These are phyloP conservation scores for Leptographium wingfieldii DNA, from an alignment of 2,329 filamentous ascomycete genomes.

Conservation along the genomic window DNA sequence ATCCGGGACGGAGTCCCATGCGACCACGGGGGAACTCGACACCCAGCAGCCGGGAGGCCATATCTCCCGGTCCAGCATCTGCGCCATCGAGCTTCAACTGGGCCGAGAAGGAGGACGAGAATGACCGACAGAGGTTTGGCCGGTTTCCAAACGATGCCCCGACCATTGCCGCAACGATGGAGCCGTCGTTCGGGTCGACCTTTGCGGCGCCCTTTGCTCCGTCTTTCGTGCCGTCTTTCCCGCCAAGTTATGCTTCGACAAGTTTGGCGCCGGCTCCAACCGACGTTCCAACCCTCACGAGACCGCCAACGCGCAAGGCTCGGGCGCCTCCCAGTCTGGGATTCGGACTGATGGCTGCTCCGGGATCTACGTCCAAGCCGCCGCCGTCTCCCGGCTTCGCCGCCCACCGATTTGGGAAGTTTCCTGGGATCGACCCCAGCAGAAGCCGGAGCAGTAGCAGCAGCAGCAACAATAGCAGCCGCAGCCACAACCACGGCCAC, in stretches of 20 bases:
- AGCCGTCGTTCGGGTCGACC: neutral
- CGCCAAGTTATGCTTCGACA: neutral
- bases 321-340: neutral
- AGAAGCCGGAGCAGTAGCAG: conserved; percentile 1
- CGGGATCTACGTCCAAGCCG: neutral
- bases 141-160: conserved; percentile 23
- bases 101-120: conserved; percentile 35
- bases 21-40: conserved; percentile 42
- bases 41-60: conserved; percentile 30
- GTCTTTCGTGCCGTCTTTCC: neutral
- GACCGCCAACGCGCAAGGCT: neutral
- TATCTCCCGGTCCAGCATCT: conserved; percentile 53
- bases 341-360: neutral
- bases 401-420: conserved; percentile 26
- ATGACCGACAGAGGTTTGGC: conserved; percentile 25
- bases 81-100: conserved; percentile 52
- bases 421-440: conserved; percentile 14
- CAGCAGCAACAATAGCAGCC: conserved; percentile 7
- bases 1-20: conserved; percentile 27
- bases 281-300: neutral
- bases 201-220: neutral
- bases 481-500: neutral
- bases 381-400: conserved; percentile 29
- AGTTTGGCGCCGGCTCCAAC: neutral
- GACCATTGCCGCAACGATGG: neutral